These are phyloP conservation scores for Spizellomyces sp. DNA, from an alignment of 192 early-diverging fungal genomes.

Conservation along the genomic window DNA sequence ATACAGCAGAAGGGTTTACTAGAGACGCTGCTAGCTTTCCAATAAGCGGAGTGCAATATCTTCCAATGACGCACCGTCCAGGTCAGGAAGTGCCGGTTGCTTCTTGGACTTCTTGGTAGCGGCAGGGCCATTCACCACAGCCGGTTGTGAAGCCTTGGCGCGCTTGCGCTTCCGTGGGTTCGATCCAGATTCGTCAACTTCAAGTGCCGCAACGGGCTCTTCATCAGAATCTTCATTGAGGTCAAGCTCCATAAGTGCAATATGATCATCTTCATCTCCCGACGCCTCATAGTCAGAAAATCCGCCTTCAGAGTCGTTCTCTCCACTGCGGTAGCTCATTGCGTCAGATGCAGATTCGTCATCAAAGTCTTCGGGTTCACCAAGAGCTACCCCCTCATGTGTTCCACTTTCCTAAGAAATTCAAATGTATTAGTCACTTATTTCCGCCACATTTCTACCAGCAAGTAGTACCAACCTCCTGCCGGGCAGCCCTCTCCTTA, in stretches of 20 bases:
- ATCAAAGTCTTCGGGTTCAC: background rate
- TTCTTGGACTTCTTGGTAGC: conserved; percentile 4
- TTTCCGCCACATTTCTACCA: background rate
- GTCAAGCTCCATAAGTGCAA: conserved; percentile 28
- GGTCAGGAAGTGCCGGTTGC: background rate
- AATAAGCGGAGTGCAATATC: conserved; percentile 31
- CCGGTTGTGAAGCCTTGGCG: background rate
- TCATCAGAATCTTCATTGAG: conserved; percentile 39
- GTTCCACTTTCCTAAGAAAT: conserved; percentile 24
- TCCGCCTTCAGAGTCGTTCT: background rate
- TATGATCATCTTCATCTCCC: conserved; percentile 25
- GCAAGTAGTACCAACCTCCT: conserved; percentile 26
- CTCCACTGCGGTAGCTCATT: conserved; percentile 11
- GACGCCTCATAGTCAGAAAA: background rate
- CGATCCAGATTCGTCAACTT: conserved; percentile 1
- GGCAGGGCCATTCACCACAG: background rate
- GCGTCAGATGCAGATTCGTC: background rate
- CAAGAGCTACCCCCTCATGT: background rate
- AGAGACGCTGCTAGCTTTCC: background rate
- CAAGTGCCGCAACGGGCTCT: conserved; percentile 9
- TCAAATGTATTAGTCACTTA: background rate
- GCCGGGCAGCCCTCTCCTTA: conserved; percentile 35
- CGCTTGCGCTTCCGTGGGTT: background rate
- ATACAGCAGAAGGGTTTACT: too few species aligned
- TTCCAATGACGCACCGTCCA: conserved; percentile 28